Percentiles rank a stretch among this genome's conserved stretches.
Evolutionary conservation across 805 yeast genomes (phyloP).

Genomic region (Kodamaea fukazawae): DNA sequence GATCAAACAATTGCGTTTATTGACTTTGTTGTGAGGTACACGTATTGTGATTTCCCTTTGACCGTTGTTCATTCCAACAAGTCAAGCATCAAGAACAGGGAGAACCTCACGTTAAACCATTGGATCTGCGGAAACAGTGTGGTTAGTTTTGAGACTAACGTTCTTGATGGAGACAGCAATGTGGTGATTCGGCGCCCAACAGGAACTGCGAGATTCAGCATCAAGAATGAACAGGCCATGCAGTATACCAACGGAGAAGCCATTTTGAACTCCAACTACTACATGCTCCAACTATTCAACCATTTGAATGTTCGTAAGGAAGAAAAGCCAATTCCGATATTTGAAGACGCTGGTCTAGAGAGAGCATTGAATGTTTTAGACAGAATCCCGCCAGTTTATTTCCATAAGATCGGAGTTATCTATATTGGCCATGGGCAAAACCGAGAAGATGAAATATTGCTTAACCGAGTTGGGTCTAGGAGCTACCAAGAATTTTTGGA

Average conservation of each 20-base stretch:
- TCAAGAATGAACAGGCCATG: conserved; percentile 27
- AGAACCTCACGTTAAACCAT: conserved; percentile 24
- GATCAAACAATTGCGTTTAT: conserved; percentile 60
- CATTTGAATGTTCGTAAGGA: conserved; percentile 46
- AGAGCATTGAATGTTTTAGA: conserved; percentile 63
- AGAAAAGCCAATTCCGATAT: conserved; percentile 50
- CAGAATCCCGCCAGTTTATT: conserved; percentile 72
- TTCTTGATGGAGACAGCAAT: conserved; percentile 48
- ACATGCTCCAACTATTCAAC: conserved; percentile 50
- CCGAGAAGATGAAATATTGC: conserved; percentile 60
- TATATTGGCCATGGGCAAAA: conserved; percentile 70
- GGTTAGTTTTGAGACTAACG: conserved; percentile 53
- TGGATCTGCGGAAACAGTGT: conserved; percentile 66
- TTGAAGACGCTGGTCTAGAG: conserved; percentile 44
- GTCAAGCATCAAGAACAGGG: conserved; percentile 7
- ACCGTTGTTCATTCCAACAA: conserved; percentile 28
- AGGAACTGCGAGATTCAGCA: conserved; percentile 50
- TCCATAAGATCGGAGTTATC: conserved; percentile 74
- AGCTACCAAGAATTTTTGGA: conserved; percentile 59
- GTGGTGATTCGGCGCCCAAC: conserved; percentile 64
- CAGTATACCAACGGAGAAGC: conserved; percentile 9
- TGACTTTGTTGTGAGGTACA: conserved; percentile 66
- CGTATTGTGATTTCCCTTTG: conserved; percentile 61
- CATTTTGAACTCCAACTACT: conserved; percentile 40
- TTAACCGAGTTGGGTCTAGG: conserved; percentile 61